Conservation (phyloP, 139 green algal genomes). For the Tetraselmis striata region DNA sequence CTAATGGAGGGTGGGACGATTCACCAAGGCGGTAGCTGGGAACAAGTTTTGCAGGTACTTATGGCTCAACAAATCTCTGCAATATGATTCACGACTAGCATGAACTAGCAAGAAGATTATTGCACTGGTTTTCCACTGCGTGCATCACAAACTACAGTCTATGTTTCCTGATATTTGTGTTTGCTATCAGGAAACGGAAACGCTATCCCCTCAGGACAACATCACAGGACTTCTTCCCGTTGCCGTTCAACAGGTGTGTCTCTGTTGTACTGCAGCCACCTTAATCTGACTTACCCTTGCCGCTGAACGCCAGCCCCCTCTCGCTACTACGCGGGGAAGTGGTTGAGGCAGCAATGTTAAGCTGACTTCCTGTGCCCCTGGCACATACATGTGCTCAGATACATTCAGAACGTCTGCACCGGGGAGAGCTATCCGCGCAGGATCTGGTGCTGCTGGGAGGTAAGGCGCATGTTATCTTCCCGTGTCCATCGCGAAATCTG, state of each 20-base stretch:
- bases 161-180: too few species aligned
- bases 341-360: too few species aligned
- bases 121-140: too few species aligned
- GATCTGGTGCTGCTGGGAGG: neutral
- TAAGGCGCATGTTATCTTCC: neutral
- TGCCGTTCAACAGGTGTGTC: neutral
- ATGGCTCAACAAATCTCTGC: too few species aligned
- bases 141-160: too few species aligned
- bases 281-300: neutral
- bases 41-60: neutral
- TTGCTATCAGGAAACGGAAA: too few species aligned
- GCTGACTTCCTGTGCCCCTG: neutral
- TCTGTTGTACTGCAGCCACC: neutral
- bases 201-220: neutral
- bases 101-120: too few species aligned
- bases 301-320: neutral
- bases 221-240: neutral
- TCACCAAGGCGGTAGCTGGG: neutral
- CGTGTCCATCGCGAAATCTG: neutral
- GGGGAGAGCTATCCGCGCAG: neutral
- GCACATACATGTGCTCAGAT: neutral
- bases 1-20: neutral
- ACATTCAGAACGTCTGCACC: neutral
- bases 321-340: too few species aligned
- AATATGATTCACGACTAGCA: too few species aligned